Evolutionary conservation across 441 rosid species (phyloP).

Genomic region (Capsella rubella): DNA sequence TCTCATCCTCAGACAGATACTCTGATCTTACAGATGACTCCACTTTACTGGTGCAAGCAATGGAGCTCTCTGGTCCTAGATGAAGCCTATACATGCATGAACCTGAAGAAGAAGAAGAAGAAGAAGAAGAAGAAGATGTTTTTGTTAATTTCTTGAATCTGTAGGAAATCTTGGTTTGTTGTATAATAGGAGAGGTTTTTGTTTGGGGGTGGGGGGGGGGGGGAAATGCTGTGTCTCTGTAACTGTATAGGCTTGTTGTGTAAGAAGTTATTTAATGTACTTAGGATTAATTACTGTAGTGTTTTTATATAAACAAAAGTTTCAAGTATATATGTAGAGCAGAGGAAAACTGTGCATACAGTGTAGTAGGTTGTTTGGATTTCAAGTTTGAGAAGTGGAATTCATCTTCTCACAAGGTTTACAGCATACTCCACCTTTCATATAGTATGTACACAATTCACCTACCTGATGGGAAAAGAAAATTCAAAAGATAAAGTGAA

Average conservation of each 20-base stretch:
- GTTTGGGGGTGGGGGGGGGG: background rate
- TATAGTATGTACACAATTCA: background rate
- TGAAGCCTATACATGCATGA: constrained; percentile 30
- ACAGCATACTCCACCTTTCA: background rate
- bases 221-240: constrained; percentile 21
- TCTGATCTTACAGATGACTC: constrained; percentile 63
- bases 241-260: constrained; percentile 42
- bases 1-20: constrained; percentile 56
- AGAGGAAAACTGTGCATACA: constrained; percentile 2
- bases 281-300: constrained; percentile 8
- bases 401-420: background rate
- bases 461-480: background rate
- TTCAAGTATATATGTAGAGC: background rate
- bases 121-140: constrained; percentile 12
- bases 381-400: constrained; percentile 4
- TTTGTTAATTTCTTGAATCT: constrained; percentile 23
- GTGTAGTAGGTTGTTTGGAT: constrained; percentile 6
- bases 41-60: constrained; percentile 54
- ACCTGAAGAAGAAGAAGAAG: constrained; percentile 1
- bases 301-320: background rate
- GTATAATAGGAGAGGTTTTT: constrained; percentile 27
- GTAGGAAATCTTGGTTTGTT: constrained; percentile 5
- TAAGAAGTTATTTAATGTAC: constrained; percentile 30
- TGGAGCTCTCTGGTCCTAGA: constrained; percentile 68
- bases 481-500: background rate